Evolutionary conservation across 2,329 filamentous ascomycete genomes (phyloP), one percentile per base, ranked within the genome.

Genomic region (Fusarium sp.): DNA sequence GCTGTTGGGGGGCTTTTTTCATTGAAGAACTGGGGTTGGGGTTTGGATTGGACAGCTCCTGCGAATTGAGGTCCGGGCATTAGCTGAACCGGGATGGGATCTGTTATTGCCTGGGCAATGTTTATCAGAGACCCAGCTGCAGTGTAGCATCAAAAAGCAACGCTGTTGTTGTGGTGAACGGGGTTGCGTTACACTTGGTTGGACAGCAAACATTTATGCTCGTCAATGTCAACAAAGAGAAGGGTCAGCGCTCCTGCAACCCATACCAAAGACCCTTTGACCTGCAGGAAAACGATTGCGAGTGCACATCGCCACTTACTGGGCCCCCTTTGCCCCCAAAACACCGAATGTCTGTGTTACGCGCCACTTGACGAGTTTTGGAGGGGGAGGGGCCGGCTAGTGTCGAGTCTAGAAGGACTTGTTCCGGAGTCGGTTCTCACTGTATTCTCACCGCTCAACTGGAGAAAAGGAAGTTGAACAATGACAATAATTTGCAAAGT

Each of bases 101-200:
- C 38, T 45, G 58, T 33, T 43, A 62, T 30, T 37, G n/a, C 43
- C 32, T 47, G n/a, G n/a, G 38, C 8, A 27, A 47, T 61, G 38
- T 30, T 47, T 61, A 22, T 63, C 20, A 22, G 14, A 14, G 25
- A 15, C 35, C 37, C 17, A 22, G 25, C 33, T 61, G 58, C 38
- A 61, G 43, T 25, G 33, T 35, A 38, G 15, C 25, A 35, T 67
- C 17, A 32, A 20, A 45, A 71, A 56, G 69, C 30, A 63, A 71
- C 64, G 20, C 52, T 71, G 69, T 71, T 71, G 68, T 68, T 68
- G 45, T 66, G 38, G 66, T 71, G 54, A 71, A 30, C 17, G 45
- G 33, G 35, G 35, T 37, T n/a, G 33, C n/a, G 52, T 70, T 33
- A 22, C 47, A 52, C 47, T 52, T 52, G 47, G 47, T 52, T 52